Percentiles rank a stretch among this genome's conserved stretches.
These are phyloP conservation scores for Penicillium canariense DNA, from an alignment of 495 filamentous ascomycete species.

Conservation along the genomic window DNA sequence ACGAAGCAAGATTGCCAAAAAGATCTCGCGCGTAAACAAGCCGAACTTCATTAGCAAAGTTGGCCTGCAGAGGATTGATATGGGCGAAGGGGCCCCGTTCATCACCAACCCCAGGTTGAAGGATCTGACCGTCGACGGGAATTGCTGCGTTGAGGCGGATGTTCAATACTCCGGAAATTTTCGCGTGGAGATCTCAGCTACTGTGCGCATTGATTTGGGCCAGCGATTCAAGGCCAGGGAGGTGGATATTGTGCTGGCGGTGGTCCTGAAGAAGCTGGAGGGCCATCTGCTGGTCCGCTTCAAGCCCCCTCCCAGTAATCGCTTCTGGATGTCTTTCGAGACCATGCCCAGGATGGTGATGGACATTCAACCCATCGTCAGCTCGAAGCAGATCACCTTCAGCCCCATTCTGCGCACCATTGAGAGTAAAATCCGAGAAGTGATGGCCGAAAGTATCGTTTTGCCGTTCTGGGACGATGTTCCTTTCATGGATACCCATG, in stretches of 20 bases:
- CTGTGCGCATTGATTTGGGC: slow-evolving; percentile 86
- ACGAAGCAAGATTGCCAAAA: slow-evolving; percentile 86
- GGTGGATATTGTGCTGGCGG: slow-evolving; percentile 83
- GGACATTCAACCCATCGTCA: slow-evolving; percentile 90
- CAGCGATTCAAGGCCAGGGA: slow-evolving; percentile 84
- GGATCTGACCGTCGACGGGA: slow-evolving; percentile 88
- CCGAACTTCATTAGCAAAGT: slow-evolving; percentile 85
- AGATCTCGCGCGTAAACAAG: slow-evolving; percentile 90
- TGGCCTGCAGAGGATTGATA: slow-evolving; percentile 74
- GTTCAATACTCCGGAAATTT: slow-evolving; percentile 87
- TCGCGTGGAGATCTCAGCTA: slow-evolving; percentile 81
- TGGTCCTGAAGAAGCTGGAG: slow-evolving; percentile 79
- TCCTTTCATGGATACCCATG: slow-evolving; percentile 77
- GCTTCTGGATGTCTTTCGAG: slow-evolving; percentile 92
- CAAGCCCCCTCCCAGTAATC: slow-evolving; percentile 93
- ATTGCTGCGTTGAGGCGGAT: slow-evolving; percentile 80
- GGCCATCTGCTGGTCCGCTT: slow-evolving; percentile 82
- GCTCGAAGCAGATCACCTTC: slow-evolving; percentile 92
- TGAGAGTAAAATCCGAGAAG: slow-evolving; percentile 89
- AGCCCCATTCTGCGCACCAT: slow-evolving; percentile 87
- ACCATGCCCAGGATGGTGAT: slow-evolving; percentile 89
- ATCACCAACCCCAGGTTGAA: slow-evolving; percentile 86
- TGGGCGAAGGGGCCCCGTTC: slow-evolving; percentile 82
- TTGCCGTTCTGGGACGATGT: slow-evolving; percentile 93
- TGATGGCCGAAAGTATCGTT: slow-evolving; percentile 90